Evolutionary conservation across 2,329 filamentous ascomycete species (phyloP), one percentile per base, ranked within the genome.

Genomic region (Exophiala aquamarina): DNA sequence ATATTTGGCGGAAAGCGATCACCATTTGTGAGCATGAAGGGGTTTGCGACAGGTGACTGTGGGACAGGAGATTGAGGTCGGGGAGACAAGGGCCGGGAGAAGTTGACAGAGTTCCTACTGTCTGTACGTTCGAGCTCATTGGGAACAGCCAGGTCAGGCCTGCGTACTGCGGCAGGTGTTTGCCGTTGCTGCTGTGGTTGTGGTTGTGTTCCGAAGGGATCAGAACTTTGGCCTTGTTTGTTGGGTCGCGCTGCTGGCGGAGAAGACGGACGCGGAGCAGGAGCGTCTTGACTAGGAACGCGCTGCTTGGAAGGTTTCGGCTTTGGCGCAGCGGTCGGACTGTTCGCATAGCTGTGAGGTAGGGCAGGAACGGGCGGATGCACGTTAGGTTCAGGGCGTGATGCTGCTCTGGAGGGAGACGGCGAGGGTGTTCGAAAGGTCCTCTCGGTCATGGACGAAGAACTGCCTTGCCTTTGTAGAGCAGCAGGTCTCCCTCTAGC

Each of bases 401-500:
- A 66, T 13, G 48, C 34, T 23, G 32, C 41, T 34, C 63, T 59
- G 21, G 67, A 63, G 28, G 68, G 67, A 45, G 59, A 62, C 51
- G 77, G 88, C 3, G 84, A 94, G 3, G 84, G 82, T 10, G 86
- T 86, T 57, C 91, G 83, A 67, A 96, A 95, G 1, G 89, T 91
- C 48, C 92, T 82, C 65, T 92, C 87, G 21, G 82, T 85, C 91
- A 97, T 95, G 40, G 90, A 95, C 17, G 83, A 79, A 20, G 79
- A 79, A 68, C 91, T 94, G 45, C 75, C 78, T 29, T 78, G 75
- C 60, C 88, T 76, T 52, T 84, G 77, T 51, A 91, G 70, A 42
- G 72, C 64, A 53, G 64, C 63, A 57, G 70, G 47, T 49, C 57
- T 41, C 33, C 57, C 57, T 33, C 57, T 45, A 39, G 43, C 49